Base-by-base conservation (phyloP, 2,329 filamentous ascomycete genomes). In the Tolypocladium nubicola region DNA sequence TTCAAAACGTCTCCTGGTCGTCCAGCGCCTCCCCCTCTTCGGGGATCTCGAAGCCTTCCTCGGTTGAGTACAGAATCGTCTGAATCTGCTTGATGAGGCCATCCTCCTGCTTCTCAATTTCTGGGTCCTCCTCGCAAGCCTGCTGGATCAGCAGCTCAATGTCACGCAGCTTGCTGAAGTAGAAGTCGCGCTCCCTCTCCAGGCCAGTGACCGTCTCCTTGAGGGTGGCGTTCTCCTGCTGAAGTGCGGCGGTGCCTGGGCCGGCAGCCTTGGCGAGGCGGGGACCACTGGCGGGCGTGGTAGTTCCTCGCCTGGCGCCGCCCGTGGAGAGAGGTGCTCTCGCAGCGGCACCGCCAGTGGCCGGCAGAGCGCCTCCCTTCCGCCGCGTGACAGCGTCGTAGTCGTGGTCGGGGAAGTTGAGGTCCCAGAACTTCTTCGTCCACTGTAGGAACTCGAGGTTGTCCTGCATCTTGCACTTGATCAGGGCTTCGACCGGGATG, bases 391-490 rank as follows among this genome's bases (percentile, higher is more conserved):
- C 82, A 13, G 94, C 90, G 71, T 99, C 94, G 78, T 99, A 99
- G 63, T 97, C 94, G 67, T 94, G 91, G 59, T 94, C 94, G 9
- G 94, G 94, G 75, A 90, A 99, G 80, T 97, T 91, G 71, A 97
- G 90, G 69, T 99, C 94, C 94, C 94, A 99, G 79, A 91, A 97
- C 65, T 83, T 81, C 83, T 99, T 99, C 59, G 87, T 87, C 88
- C 91, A 99, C 77, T 99, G 94, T 60, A 99, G 80, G 73, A 99
- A 99, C 71, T 97, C 94, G 66, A 99, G 88, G 78, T 99, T 99
- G 75, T 99, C 94, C 81, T 99, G 94, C 93, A 99, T 99, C 80
- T 96, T 97, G 81, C 94, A 99, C 75, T 97, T 99, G 67, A 94
- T 84, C 59, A 99, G 85, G 58, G 82, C 79, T 73, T 96, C 85